Evolutionary conservation across 257 asterid species (phyloP).

Genomic region (Buddleja alternifolia): DNA sequence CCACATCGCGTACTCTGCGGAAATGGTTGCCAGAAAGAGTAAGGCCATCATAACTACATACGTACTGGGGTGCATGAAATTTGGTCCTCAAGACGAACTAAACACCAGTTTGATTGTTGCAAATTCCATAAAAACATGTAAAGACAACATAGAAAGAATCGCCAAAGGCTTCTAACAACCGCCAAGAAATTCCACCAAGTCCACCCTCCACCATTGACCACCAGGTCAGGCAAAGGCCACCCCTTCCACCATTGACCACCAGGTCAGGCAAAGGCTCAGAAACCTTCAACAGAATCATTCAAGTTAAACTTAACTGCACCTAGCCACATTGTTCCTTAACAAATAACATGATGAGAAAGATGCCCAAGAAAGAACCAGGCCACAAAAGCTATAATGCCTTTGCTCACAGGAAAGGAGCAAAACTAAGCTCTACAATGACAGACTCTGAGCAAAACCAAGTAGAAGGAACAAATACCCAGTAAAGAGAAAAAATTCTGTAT

Average conservation of each 20-base stretch:
- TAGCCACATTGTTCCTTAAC: conserved; percentile 42
- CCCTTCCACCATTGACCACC: conserved; percentile 34
- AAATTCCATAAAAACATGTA: conserved; percentile 73
- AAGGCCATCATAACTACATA: conserved; percentile 76
- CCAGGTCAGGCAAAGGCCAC: conserved; percentile 52
- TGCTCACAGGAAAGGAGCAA: conserved; percentile 20
- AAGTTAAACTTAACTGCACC: conserved; percentile 48
- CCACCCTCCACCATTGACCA: conserved; percentile 48
- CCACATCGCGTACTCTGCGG: conserved; percentile 87
- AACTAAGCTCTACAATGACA: conserved; percentile 9
- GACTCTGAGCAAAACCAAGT: conserved; percentile 3
- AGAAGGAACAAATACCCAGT: background rate
- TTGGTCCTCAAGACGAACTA: conserved; percentile 68
- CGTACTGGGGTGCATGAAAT: conserved; percentile 60
- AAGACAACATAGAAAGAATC: conserved; percentile 71
- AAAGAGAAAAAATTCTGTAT: background rate
- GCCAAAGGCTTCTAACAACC: conserved; percentile 73
- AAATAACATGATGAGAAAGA: conserved; percentile 41
- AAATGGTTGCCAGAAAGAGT: conserved; percentile 83
- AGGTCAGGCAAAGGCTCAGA: conserved; percentile 51
- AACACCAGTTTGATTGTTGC: conserved; percentile 83
- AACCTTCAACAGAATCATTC: conserved; percentile 83
- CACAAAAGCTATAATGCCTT: conserved; percentile 28
- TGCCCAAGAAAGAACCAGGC: conserved; percentile 41
- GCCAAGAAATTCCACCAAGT: conserved; percentile 65